Conservation (phyloP, 805 yeast species). For the Yarrowia bubula region DNA sequence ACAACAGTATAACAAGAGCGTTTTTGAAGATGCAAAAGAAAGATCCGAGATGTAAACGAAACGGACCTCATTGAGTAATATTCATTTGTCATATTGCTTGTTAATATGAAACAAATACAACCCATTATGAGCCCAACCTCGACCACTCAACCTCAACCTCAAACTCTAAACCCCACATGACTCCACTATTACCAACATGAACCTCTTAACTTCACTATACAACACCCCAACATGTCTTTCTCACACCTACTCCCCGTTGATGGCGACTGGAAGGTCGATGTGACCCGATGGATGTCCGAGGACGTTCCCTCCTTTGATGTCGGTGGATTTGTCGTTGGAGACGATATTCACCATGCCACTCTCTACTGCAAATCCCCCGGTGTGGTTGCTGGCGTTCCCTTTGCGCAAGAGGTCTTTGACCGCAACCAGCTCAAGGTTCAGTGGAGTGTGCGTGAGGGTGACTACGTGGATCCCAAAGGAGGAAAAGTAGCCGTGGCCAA, state of each 20-base stretch:
- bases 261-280: slow-evolving; percentile 78
- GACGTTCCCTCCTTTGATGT: slow-evolving; percentile 93
- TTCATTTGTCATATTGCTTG: too few relatives aligned
- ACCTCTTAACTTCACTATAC: too few relatives aligned
- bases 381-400: slow-evolving; percentile 80
- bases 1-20: too few relatives aligned
- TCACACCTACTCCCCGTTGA: slow-evolving; percentile 56
- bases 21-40: too few relatives aligned
- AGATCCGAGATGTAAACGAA: too few relatives aligned
- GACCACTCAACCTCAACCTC: not conserved
- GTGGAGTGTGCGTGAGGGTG: slow-evolving; percentile 77
- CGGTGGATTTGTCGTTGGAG: slow-evolving; percentile 95
- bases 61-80: too few relatives aligned
- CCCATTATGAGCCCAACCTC: too few relatives aligned
- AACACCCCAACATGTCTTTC: slow-evolving; percentile 24
- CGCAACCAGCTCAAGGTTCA: slow-evolving; percentile 70
- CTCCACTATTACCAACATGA: not conserved
- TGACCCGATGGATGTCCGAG: slow-evolving; percentile 74
- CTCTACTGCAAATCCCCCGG: slow-evolving; percentile 81
- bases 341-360: slow-evolving; percentile 64
- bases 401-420: slow-evolving; percentile 76
- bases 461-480: slow-evolving; percentile 48
- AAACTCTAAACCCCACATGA: slow-evolving; percentile 5
- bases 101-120: too few relatives aligned
- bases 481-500: slow-evolving; percentile 72